Evolutionary conservation across 1,284 basidiomycete species (phyloP).

Genomic region (Cystobasidium pallidum): DNA sequence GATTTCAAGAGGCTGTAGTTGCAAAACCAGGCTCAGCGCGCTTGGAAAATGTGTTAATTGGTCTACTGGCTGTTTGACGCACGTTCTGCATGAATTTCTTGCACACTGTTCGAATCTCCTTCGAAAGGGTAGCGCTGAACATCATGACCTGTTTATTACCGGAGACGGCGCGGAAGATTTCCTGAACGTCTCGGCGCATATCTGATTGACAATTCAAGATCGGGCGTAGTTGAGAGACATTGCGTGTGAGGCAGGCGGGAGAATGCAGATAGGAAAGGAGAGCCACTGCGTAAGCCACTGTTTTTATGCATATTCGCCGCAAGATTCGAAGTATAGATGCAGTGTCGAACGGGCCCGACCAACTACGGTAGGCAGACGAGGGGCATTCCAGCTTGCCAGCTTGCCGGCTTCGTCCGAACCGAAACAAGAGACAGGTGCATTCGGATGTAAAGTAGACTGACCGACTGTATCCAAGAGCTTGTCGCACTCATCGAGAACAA

Average conservation of each 20-base stretch:
- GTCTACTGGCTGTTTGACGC: constrained; percentile 58
- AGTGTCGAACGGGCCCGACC: not conserved
- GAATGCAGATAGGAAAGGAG: not conserved
- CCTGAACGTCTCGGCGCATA: constrained; percentile 99
- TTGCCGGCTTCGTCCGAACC: not conserved
- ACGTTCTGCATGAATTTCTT: constrained; percentile 99
- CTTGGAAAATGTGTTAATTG: no score
- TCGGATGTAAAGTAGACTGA: constrained; percentile 66
- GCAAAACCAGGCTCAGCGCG: not conserved
- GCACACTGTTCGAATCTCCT: constrained; percentile 96
- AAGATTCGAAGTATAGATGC: not conserved
- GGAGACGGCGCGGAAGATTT: constrained; percentile 99
- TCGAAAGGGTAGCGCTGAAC: constrained; percentile 98
- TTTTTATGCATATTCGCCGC: not conserved
- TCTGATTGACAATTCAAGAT: constrained; percentile 64
- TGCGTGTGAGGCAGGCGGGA: no score
- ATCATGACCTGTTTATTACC: constrained; percentile 99
- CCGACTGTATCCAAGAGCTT: constrained; percentile 99
- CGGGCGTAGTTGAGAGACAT: not conserved
- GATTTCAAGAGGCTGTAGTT: constrained; percentile 87
- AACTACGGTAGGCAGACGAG: not conserved
- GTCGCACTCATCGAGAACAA: constrained; percentile 99
- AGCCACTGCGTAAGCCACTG: constrained; percentile 10
- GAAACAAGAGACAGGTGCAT: not conserved
- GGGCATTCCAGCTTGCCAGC: not conserved